A percentile compares a stretch with the other conserved stretches of the same genome.
These are phyloP conservation scores for Parafenestella ontariensis DNA, from an alignment of 2,329 filamentous ascomycete genomes.

Conservation along the genomic window DNA sequence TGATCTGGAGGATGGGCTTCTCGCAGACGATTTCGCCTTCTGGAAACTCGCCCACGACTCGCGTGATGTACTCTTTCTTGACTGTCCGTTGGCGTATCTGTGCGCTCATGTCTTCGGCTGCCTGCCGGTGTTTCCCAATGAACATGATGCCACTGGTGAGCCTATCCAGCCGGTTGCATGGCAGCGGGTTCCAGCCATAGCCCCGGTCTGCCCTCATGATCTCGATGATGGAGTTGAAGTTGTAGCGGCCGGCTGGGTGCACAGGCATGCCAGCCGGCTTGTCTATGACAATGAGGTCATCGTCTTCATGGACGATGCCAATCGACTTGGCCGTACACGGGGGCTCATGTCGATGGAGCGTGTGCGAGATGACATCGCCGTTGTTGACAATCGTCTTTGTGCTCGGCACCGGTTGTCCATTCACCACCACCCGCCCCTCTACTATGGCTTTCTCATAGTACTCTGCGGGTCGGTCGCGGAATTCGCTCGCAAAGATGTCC, in stretches of 20 bases:
- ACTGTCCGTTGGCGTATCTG: constrained; percentile 84
- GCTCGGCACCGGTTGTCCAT: constrained; percentile 71
- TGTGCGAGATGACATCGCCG: constrained; percentile 90
- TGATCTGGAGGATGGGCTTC: constrained; percentile 91
- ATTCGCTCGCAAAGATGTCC: constrained; percentile 90
- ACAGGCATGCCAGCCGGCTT: constrained; percentile 96
- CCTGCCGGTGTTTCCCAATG: constrained; percentile 83
- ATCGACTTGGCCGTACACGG: constrained; percentile 85
- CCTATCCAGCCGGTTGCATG: constrained; percentile 93
- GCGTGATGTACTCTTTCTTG: constrained; percentile 92
- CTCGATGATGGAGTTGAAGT: constrained; percentile 92
- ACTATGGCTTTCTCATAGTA: constrained; percentile 88
- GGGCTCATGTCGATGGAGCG: constrained; percentile 92
- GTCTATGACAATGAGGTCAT: constrained; percentile 94
- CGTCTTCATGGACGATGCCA: constrained; percentile 85
- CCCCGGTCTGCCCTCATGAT: constrained; percentile 83
- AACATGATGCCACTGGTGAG: constrained; percentile 99
- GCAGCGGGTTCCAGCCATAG: constrained; percentile 65
- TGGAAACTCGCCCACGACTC: constrained; percentile 90
- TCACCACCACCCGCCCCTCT: constrained; percentile 78
- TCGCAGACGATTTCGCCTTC: constrained; percentile 91
- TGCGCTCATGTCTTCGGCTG: constrained; percentile 76
- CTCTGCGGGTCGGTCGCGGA: constrained; percentile 81
- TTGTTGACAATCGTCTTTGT: constrained; percentile 79
- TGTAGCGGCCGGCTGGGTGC: constrained; percentile 93